Percentiles rank a stretch among this genome's conserved stretches.
phyloP scores from a whole-genome alignment of 768 basidiomycete genomes.

The Leccinum imitatum region DNA sequence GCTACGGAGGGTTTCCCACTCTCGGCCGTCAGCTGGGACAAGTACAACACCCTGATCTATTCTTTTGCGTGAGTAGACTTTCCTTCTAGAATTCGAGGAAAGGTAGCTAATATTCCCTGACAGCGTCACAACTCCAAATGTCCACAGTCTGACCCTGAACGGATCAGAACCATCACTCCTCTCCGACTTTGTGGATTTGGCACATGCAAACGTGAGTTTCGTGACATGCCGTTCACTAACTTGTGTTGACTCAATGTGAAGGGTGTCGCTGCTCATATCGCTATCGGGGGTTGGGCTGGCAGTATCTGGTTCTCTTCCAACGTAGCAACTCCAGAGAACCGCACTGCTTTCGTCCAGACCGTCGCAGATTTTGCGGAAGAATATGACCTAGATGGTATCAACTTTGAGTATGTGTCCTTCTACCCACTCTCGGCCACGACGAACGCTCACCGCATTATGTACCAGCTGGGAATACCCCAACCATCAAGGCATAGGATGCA shows the following conservation, averaged over 20 bases:
- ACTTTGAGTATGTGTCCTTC: slow-evolving; percentile 13
- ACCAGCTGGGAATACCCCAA: slow-evolving; percentile 84
- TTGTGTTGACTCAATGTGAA: slow-evolving; percentile 33
- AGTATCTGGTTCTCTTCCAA: slow-evolving; percentile 59
- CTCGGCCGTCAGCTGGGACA: slow-evolving; percentile 58
- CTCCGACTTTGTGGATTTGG: slow-evolving; percentile 53
- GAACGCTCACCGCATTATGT: slow-evolving; percentile 13
- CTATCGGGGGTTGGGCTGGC: slow-evolving; percentile 75
- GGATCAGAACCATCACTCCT: slow-evolving; percentile 49
- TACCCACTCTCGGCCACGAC: neutral
- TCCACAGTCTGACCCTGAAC: slow-evolving; percentile 31
- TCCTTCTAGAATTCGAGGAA: no score
- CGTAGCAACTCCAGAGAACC: slow-evolving; percentile 54
- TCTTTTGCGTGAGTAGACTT: slow-evolving; percentile 51
- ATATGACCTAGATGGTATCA: slow-evolving; percentile 57
- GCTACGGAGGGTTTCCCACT: slow-evolving; percentile 47
- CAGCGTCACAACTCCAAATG: slow-evolving; percentile 37
- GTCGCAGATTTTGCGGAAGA: slow-evolving; percentile 45
- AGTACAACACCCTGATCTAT: slow-evolving; percentile 69
- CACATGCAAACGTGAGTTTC: slow-evolving; percentile 28
- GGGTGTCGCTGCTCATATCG: slow-evolving; percentile 56
- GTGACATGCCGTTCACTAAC: neutral
- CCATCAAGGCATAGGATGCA: slow-evolving; percentile 62
- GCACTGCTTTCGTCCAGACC: slow-evolving; percentile 63
- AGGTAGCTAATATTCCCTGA: no score